A percentile compares a stretch with the other conserved stretches of the same genome.
phyloP scores from a whole-genome alignment of 176 grass and related monocot genomes.

The Eleusine coracana region DNA sequence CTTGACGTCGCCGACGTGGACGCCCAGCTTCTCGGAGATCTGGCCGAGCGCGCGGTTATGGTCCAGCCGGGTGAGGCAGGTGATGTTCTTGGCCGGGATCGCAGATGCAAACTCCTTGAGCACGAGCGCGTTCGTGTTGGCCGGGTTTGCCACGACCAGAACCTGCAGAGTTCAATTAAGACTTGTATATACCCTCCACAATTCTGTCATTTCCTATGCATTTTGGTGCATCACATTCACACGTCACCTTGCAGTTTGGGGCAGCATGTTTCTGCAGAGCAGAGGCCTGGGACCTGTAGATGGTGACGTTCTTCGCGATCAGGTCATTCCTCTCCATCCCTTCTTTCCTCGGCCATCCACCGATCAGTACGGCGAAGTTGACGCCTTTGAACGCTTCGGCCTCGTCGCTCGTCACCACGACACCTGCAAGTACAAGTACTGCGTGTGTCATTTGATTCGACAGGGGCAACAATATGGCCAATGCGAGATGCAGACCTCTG shows the following conservation, averaged over 20 bases:
- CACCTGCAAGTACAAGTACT: slow-evolving; percentile 44
- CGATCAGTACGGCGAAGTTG: slow-evolving; percentile 68
- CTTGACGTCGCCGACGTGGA: slow-evolving; percentile 60
- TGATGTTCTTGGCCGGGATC: slow-evolving; percentile 80
- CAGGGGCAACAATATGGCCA: neutral
- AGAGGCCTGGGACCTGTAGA: slow-evolving; percentile 69
- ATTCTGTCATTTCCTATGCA: neutral
- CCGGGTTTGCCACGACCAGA: slow-evolving; percentile 82
- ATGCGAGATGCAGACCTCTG: slow-evolving; percentile 36
- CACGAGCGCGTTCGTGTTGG: slow-evolving; percentile 79
- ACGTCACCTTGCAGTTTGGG: slow-evolving; percentile 68
- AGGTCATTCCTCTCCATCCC: slow-evolving; percentile 84
- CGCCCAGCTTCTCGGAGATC: slow-evolving; percentile 61
- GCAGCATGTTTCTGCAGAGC: slow-evolving; percentile 68
- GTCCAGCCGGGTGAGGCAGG: slow-evolving; percentile 85
- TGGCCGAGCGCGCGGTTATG: slow-evolving; percentile 79
- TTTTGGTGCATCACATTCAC: neutral
- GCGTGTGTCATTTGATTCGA: neutral
- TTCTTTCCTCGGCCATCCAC: slow-evolving; percentile 57
- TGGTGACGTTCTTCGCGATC: slow-evolving; percentile 65
- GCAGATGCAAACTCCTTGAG: slow-evolving; percentile 63
- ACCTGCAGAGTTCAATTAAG: slow-evolving; percentile 43
- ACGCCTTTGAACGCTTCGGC: slow-evolving; percentile 62
- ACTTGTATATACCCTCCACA: neutral
- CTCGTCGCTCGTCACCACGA: slow-evolving; percentile 62